A percentile compares a stretch with the other conserved stretches of the same genome.
Conservation (phyloP, 2,329 filamentous ascomycete genomes). For the Aspergillus bombycis region DNA sequence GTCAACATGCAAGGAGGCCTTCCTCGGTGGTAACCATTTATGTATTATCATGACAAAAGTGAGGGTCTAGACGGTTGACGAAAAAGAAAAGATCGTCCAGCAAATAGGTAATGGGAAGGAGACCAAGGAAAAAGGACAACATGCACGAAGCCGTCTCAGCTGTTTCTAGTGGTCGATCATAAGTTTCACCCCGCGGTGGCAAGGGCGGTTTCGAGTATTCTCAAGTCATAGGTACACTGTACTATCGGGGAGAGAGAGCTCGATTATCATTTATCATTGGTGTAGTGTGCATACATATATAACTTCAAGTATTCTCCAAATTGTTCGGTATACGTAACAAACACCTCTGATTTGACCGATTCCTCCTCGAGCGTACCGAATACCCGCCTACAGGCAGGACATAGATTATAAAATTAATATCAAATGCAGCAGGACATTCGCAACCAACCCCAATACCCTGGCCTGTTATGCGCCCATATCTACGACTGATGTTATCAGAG, state of each 20-base stretch:
- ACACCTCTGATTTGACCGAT: not conserved
- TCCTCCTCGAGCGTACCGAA: not conserved
- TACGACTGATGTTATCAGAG: not conserved
- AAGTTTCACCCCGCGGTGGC: constrained; percentile 17
- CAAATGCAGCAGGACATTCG: not conserved
- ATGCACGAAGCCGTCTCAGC: constrained; percentile 26
- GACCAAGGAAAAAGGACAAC: constrained; percentile 22
- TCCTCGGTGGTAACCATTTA: not conserved
- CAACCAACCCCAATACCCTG: not conserved
- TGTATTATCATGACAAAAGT: not conserved
- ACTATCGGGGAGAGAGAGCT: not conserved
- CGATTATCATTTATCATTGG: not conserved
- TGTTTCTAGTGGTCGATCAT: constrained; percentile 27
- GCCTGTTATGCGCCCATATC: not conserved
- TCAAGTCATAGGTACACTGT: not conserved
- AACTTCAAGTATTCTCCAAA: not conserved
- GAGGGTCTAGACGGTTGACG: not conserved
- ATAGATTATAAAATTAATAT: not conserved
- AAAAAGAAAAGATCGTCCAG: constrained; percentile 6
- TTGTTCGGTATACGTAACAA: not conserved
- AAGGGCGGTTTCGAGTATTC: not conserved
- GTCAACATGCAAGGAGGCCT: constrained; percentile 2
- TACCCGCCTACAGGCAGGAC: not conserved
- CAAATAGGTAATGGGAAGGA: not conserved
- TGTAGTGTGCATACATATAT: not conserved